Percentiles rank a stretch among this genome's conserved stretches.
phyloP scores from a whole-genome alignment of 1,284 basidiomycete species.

The Schizophyllum amplum region DNA sequence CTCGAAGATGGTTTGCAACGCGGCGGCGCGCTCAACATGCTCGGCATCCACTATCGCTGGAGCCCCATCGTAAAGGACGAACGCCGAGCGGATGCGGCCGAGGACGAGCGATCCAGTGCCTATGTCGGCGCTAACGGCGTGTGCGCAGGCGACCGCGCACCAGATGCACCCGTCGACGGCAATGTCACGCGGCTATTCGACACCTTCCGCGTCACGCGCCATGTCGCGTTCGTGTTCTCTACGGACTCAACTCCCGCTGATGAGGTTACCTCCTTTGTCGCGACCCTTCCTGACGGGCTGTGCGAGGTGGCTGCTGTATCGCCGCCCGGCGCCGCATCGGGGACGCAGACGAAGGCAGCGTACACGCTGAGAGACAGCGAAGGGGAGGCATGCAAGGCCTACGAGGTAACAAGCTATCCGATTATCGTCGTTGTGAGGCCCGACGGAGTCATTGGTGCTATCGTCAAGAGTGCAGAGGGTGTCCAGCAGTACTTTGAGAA shows the following conservation, averaged over 20 bases:
- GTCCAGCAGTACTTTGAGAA: slow-evolving; percentile 5
- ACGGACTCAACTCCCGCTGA: slow-evolving; percentile 5
- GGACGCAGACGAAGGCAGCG: not conserved
- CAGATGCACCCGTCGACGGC: slow-evolving; percentile 15
- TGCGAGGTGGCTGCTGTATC: not conserved
- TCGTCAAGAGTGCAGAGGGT: slow-evolving; percentile 1
- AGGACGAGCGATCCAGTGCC: not conserved
- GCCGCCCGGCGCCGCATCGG: not conserved
- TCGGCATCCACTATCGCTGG: slow-evolving; percentile 20
- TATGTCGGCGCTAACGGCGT: slow-evolving; percentile 1
- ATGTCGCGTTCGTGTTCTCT: slow-evolving; percentile 2
- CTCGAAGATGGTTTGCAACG: slow-evolving; percentile 10
- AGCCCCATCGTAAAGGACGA: slow-evolving; percentile 19
- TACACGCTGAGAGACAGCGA: not conserved
- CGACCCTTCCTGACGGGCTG: not conserved
- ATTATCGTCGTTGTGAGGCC: slow-evolving; percentile 4
- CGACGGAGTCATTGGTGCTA: slow-evolving; percentile 6
- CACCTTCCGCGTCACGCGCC: not conserved
- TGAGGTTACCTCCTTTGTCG: not conserved
- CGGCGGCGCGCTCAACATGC: slow-evolving; percentile 11
- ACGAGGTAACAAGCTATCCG: not conserved
- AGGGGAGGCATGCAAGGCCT: not conserved
- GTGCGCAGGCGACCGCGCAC: slow-evolving; percentile 16
- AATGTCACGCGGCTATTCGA: not conserved
- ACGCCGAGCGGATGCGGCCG: too few species aligned